These are phyloP conservation scores for Diversispora epigaea DNA, from an alignment of 192 early-diverging fungal genomes.

Conservation along the genomic window DNA sequence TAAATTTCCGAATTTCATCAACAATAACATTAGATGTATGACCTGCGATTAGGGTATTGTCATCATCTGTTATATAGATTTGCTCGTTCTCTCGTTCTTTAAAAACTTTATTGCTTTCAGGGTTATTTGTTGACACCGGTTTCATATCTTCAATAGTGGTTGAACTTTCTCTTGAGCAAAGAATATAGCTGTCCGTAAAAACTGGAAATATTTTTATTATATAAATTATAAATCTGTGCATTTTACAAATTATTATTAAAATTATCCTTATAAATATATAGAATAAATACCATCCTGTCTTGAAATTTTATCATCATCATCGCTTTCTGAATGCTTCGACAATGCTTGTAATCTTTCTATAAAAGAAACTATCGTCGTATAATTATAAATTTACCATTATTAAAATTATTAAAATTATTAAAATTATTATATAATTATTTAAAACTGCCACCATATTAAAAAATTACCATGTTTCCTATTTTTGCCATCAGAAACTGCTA, in stretches of 20 bases:
- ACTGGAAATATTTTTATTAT: neutral
- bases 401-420: neutral
- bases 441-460: neutral
- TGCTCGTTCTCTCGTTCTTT: neutral
- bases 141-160: neutral
- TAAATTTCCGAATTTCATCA: neutral
- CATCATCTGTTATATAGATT: neutral
- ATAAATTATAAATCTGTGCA: too few relatives aligned
- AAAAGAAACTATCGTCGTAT: neutral
- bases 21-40: neutral
- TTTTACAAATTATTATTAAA: too few relatives aligned
- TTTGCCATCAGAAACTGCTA: too few relatives aligned
- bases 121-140: neutral
- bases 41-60: neutral
- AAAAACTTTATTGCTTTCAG: neutral
- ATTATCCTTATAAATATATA: too few relatives aligned
- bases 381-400: too few relatives aligned
- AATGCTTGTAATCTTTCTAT: slow-evolving; percentile 1
- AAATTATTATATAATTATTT: neutral
- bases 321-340: neutral
- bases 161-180: slow-evolving; percentile 1
- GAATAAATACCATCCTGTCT: neutral
- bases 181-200: neutral
- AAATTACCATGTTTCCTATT: neutral
- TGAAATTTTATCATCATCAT: neutral